phyloP scores from a whole-genome alignment of 78 protist species.

The Speleostelium caveatum region DNA sequence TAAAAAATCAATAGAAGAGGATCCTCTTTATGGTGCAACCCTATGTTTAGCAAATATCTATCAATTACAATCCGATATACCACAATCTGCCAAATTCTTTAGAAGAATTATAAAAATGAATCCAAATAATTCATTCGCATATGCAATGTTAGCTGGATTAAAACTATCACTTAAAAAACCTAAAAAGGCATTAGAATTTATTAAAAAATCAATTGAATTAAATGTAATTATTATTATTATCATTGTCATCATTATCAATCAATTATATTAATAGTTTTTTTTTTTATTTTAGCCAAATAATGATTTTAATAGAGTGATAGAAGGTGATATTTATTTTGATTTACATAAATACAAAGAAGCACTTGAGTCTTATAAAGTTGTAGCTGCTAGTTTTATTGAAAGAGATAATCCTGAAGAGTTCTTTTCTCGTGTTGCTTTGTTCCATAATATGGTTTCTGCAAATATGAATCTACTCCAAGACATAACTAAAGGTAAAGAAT shows the following conservation, averaged over 20 bases:
- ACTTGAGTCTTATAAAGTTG: background rate
- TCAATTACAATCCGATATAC: background rate
- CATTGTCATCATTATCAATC: background rate
- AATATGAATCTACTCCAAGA: background rate
- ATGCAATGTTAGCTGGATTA: background rate
- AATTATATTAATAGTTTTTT: background rate
- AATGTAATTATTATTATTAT: background rate
- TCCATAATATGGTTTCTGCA: conserved; percentile 34
- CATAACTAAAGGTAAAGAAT: background rate
- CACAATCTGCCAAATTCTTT: background rate
- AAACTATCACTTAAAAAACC: background rate
- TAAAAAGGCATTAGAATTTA: background rate
- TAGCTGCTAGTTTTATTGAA: conserved; percentile 18
- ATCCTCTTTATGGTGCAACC: conserved; percentile 45
- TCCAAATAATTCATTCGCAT: conserved; percentile 2
- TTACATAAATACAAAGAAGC: conserved; percentile 14
- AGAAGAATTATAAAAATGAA: background rate
- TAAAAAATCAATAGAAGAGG: background rate
- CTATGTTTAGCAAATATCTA: conserved; percentile 3
- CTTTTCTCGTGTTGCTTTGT: background rate
- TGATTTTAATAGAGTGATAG: background rate
- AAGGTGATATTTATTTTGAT: conserved; percentile 32
- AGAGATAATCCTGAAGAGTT: conserved; percentile 23
- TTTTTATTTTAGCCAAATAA: background rate
- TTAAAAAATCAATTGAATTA: background rate